Base-by-base conservation (phyloP, 176 grass and related monocot genomes). In the Zoysia japonica region DNA sequence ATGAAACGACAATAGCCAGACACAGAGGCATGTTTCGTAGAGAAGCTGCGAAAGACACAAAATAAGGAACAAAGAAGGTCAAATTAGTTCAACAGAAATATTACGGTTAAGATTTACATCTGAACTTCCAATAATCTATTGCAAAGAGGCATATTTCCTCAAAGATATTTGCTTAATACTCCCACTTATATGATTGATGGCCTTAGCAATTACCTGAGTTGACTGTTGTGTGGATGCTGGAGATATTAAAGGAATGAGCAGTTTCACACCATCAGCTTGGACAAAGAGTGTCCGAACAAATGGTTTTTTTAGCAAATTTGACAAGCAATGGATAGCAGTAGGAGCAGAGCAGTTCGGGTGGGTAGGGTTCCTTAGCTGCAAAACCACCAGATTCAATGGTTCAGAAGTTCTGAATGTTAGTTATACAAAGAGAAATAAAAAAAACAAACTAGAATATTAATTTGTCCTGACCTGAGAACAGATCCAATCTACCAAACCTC, bases 1-100 rank as follows among this genome's bases (percentile, higher is more conserved):
- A 89, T 95, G 91, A 85, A 85, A 99, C 10, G 96, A 99, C 76
- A 99, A 93, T 47, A 99, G 79, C 96, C 96, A 99, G 84, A 99
- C 82, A 78, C 92, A 99, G 67, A 99, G 93, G 80, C 90, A 95
- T 57, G 92, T 99, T 88, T 99, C 90, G 42, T 99, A 99, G 71
- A 99, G 92, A 37, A 99, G 90, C 96, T 99, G 92, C 78, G 86
- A 55, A 80, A 69, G 40, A 88, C 36, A 65, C 57, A 68, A 47
- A 5, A 79, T 28, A 28, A 67, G 9, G 17, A 95, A 79, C 28
- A 81, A 40, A 85, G 0, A 65, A 54, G 60, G 11, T 11, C 4
- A 82, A 75, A 70, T 70, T 75, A 85, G 56, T 76, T 51, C 65
- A 84, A 6, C 13, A 75, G 35, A 56, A 65, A 75, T 3, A 76